Base-by-base conservation (phyloP, 2,329 filamentous ascomycete species). In the Aspergillus costaricaensis region DNA sequence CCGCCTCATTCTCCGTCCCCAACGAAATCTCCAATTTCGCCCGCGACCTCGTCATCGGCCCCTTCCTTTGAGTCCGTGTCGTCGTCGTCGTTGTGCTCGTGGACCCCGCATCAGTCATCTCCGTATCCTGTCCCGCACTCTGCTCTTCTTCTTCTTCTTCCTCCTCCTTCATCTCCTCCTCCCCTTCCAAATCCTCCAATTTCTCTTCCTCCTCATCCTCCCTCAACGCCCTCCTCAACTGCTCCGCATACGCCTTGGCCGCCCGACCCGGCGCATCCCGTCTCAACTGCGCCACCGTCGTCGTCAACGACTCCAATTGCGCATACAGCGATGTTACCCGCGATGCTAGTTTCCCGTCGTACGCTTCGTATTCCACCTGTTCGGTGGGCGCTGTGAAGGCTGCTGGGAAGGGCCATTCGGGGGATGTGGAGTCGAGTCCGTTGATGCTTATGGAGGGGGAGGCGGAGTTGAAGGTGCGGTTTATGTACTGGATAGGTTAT, bases 131-230 rank as follows among this genome's bases (percentile, higher is more conserved):
- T 25, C 19, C 52, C 52, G 8, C 39, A 27, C 51, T 41, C 52
- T 55, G 38, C 23, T 10, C 17, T 52, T 19, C 52, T 41, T n/a
- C 44, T 55, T 55, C 30, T 25, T 48, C 32, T 9, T 59, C 51
- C n/a, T 55, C 41, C 27, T 47, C 54, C 30, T 64, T 62, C 47
- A 57, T 60, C 48, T 70, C 57, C n/a, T 61, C 54, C 60, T 73
- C 68, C 69, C 72, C 44, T 76, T 78, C 59, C 78, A 27, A 27
- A 27, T 76, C 67, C 77, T 68, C 6, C 80, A 83, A 68, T 77
- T 85, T 88, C 77, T 91, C 57, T 21, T 72, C 74, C 49, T 79
- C 75, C 15, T 79, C 77, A 23, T 80, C 78, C 25, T 71, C 71
- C 30, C 71, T 65, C n/a, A 81, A 63, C 32, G 68, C 69, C 38